phyloP scores from a whole-genome alignment of 2,329 filamentous ascomycete species.

The Aspergillus tamarii region DNA sequence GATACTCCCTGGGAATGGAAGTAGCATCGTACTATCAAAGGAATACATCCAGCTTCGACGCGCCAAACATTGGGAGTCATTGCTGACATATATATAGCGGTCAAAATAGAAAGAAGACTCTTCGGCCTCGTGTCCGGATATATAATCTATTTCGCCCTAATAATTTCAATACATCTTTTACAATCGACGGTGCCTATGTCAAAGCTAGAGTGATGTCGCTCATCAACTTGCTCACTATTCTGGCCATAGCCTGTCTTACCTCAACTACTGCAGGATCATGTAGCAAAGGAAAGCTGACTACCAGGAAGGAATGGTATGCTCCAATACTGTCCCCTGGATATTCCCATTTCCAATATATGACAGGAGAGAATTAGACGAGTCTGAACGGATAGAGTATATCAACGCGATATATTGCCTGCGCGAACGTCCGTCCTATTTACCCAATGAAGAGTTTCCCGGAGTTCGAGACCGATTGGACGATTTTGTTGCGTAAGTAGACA shows the following conservation, averaged over 20 bases:
- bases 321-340: background rate
- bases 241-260: background rate
- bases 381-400: slow-evolving; percentile 28
- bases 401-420: slow-evolving; percentile 30
- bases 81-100: background rate
- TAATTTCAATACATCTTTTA: background rate
- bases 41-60: background rate
- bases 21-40: background rate
- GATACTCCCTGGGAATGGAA: background rate
- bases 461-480: slow-evolving; percentile 31
- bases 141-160: background rate
- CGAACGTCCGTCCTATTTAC: slow-evolving; percentile 20
- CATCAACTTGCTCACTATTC: background rate
- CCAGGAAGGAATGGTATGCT: slow-evolving; percentile 4
- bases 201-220: background rate
- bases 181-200: background rate
- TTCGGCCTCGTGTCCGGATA: background rate
- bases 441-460: slow-evolving; percentile 26
- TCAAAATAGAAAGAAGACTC: background rate
- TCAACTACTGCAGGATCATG: background rate
- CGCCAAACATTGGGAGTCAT: background rate
- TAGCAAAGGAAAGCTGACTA: background rate
- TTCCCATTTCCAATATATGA: background rate
- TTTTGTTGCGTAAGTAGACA: slow-evolving; percentile 30
- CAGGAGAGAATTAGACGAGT: slow-evolving; percentile 24